A percentile compares a stretch with the other conserved stretches of the same genome.
Evolutionary conservation across 331 rosid species (phyloP).

Genomic region (Quercus lobata): DNA sequence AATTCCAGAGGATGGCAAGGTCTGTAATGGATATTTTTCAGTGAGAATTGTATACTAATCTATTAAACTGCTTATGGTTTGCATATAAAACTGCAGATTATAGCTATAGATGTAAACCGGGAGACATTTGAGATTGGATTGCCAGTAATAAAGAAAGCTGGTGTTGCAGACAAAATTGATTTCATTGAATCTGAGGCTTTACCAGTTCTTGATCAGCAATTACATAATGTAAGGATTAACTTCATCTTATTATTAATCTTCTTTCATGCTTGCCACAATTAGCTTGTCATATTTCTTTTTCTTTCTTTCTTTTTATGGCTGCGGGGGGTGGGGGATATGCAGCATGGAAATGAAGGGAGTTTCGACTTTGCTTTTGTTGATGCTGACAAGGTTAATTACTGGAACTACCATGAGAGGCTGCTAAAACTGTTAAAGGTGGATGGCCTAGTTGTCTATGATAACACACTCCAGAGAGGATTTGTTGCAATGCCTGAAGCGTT

Average conservation of each 20-base stretch:
- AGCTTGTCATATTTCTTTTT: neutral
- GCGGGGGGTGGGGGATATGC: neutral
- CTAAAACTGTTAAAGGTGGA: constrained; percentile 12
- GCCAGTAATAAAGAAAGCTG: constrained; percentile 27
- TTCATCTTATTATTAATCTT: neutral
- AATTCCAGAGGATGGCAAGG: constrained; percentile 17
- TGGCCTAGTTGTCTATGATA: constrained; percentile 21
- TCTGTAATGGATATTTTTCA: neutral
- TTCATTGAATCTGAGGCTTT: no score
- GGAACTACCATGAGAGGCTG: constrained; percentile 20
- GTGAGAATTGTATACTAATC: no score
- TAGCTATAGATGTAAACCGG: constrained; percentile 19
- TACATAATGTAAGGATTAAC: no score
- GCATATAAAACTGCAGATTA: neutral
- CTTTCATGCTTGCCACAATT: neutral
- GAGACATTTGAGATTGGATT: constrained; percentile 17
- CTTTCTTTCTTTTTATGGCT: no score
- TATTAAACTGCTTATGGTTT: no score
- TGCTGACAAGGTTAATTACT: constrained; percentile 19
- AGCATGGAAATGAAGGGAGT: constrained; percentile 10
- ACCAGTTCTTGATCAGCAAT: no score
- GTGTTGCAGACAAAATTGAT: constrained; percentile 28
- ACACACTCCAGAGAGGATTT: constrained; percentile 29
- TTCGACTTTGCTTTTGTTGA: constrained; percentile 25
- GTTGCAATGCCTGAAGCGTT: constrained; percentile 20